phyloP scores from a whole-genome alignment of 306 rosid species.

The Luffa aegyptiaca region DNA sequence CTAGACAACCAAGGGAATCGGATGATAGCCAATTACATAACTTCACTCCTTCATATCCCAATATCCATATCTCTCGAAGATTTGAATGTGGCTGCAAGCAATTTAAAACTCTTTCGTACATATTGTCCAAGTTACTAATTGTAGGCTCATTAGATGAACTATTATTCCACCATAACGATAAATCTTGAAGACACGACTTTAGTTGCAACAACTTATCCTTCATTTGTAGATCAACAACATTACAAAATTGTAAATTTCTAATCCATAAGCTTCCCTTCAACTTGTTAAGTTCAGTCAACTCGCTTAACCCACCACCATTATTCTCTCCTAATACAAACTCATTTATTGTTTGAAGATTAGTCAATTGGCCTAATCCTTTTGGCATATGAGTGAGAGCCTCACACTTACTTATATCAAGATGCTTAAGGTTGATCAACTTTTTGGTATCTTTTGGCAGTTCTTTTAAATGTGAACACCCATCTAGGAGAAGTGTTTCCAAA shows the following conservation, averaged over 20 bases:
- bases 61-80: background rate
- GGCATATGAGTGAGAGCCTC: background rate
- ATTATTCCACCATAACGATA: accelerated
- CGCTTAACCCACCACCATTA: background rate
- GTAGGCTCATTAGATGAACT: background rate
- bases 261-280: background rate
- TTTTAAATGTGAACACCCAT: accelerated
- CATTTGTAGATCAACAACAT: background rate
- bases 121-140: background rate
- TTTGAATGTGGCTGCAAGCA: background rate
- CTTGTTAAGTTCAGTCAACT: background rate
- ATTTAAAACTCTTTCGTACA: background rate
- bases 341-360: background rate
- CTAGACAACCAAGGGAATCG: background rate
- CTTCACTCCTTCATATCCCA: background rate
- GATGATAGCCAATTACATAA: slow-evolving; percentile 6
- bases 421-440: background rate
- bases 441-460: background rate
- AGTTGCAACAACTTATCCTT: background rate
- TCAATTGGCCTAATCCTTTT: background rate
- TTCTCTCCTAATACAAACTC: background rate
- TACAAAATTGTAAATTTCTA: background rate
- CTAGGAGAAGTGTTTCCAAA: background rate
- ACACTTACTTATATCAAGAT: background rate
- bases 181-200: background rate